These are phyloP conservation scores for Geosmithia morbida DNA, from an alignment of 2,329 filamentous ascomycete genomes.

Conservation along the genomic window DNA sequence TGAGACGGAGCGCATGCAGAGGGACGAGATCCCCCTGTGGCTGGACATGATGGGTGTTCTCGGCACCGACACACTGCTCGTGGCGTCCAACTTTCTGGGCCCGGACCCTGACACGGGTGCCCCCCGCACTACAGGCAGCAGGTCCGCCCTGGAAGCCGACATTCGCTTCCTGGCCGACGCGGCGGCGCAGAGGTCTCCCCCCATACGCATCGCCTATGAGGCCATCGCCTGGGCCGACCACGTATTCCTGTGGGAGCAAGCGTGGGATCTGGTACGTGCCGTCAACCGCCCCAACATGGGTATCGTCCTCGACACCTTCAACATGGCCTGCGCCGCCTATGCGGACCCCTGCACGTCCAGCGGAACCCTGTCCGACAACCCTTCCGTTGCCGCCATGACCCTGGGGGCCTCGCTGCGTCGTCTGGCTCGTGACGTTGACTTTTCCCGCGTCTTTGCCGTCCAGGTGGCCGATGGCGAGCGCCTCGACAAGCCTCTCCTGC, in stretches of 20 bases:
- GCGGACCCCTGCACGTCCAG: neutral
- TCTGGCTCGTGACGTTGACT: constrained; percentile 37
- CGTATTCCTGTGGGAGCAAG: constrained; percentile 55
- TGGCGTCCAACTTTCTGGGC: constrained; percentile 53
- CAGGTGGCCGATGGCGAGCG: constrained; percentile 64
- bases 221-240: constrained; percentile 58
- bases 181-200: constrained; percentile 38
- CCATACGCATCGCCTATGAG: constrained; percentile 60
- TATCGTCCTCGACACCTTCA: constrained; percentile 65
- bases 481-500: constrained; percentile 40
- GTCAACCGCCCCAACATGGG: constrained; percentile 62
- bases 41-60: constrained; percentile 50
- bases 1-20: constrained; percentile 39
- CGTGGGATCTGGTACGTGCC: constrained; percentile 51
- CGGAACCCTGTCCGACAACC: neutral
- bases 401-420: neutral
- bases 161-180: constrained; percentile 52
- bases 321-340: constrained; percentile 35
- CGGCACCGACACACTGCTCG: constrained; percentile 56
- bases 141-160: constrained; percentile 45
- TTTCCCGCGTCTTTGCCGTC: constrained; percentile 56
- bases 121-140: constrained; percentile 24
- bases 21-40: constrained; percentile 52
- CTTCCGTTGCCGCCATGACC: neutral
- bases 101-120: constrained; percentile 5